Base-by-base conservation (phyloP, 148 eudicot genomes). In the Drosera capensis region DNA sequence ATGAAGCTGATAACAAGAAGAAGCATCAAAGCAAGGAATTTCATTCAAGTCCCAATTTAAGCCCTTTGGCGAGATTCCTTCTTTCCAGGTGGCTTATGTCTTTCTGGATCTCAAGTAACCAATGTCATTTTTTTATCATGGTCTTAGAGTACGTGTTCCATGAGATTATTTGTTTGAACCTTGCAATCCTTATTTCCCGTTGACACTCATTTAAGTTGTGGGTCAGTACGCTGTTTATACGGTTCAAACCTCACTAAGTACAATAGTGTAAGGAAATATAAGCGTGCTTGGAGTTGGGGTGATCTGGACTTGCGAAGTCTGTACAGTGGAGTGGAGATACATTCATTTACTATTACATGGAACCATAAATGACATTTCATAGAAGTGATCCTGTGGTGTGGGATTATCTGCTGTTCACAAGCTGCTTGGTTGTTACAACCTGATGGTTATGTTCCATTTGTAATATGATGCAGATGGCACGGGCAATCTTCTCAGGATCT, bases 401-500 rank as follows among this genome's bases (percentile, higher is more conserved):
- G n/a, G n/a, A n/a, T n/a, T n/a, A n/a, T n/a, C n/a, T n/a, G n/a
- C n/a, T n/a, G n/a, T n/a, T n/a, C n/a, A n/a, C n/a, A n/a, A 28
- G 11, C 31, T 28, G 11, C 11, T 28, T 28, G 31, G 11, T 28
- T 28, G 11, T 5, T 5, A 11, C 11, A 5, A 11, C 31, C 31
- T 11, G 11, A 28, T 28, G 11, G 7, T 25, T 19, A 23, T 23
- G 8, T 25, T 26, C 7, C 4, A 21, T 15, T 38, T 9, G 5
- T 37, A 17, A 43, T 38, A 11, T 25, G 50, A 15, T 74, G 77
- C 96, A 87, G 96, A 73, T 87, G 96, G 96, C 96, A 79, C 49
- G 90, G 90, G 47, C 94, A 79, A 56, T 85, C 78, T 52, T 82
- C 96, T 8, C 71, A 78, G 28, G 94, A 87, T 68, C 46, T 71